These are phyloP conservation scores for Kappamyces sp. DNA, from an alignment of 192 early-diverging fungal genomes.

Conservation along the genomic window DNA sequence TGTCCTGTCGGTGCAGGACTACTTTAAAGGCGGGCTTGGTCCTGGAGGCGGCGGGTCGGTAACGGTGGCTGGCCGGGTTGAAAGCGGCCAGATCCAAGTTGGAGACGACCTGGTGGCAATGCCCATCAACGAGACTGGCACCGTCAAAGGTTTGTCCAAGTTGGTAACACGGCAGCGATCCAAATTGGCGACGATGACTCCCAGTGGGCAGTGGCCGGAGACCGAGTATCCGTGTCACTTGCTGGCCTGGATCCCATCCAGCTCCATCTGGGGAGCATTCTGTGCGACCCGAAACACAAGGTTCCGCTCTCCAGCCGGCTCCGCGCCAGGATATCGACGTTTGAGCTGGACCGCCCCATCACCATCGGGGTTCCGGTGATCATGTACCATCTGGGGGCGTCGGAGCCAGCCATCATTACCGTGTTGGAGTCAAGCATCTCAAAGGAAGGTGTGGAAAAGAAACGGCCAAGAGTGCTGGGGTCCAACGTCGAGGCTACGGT, in stretches of 20 bases:
- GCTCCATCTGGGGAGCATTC: conserved; percentile 74
- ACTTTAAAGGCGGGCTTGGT: conserved; percentile 75
- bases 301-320: conserved; percentile 76
- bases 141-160: conserved; percentile 58
- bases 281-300: conserved; percentile 64
- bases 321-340: conserved; percentile 82
- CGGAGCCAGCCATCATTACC: conserved; percentile 70
- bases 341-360: conserved; percentile 88
- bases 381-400: conserved; percentile 77
- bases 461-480: conserved; percentile 61
- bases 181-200: conserved; percentile 63
- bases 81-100: conserved; percentile 79
- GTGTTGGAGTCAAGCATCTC: conserved; percentile 75
- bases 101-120: conserved; percentile 77
- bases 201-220: conserved; percentile 93
- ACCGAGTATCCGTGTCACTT: conserved; percentile 74
- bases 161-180: conserved; percentile 47
- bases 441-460: conserved; percentile 79
- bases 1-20: conserved; percentile 79
- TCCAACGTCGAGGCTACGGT: conserved; percentile 73
- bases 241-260: conserved; percentile 66
- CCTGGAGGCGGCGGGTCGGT: conserved; percentile 59
- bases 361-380: conserved; percentile 87
- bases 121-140: conserved; percentile 70
- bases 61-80: conserved; percentile 81